phyloP scores from a whole-genome alignment of 78 protist genomes.

The Dictyostelium brefeldianum region DNA sequence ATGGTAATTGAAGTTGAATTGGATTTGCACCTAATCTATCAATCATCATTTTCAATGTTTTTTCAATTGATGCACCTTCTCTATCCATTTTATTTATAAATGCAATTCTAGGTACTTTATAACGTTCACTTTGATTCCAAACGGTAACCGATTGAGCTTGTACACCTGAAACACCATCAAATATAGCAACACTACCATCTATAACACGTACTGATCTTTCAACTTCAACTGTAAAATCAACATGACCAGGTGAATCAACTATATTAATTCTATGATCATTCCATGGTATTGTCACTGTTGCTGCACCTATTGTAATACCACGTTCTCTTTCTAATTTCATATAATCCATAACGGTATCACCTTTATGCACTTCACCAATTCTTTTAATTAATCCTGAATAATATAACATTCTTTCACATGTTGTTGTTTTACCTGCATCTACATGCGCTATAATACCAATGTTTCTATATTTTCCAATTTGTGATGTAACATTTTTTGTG shows the following conservation, averaged over 20 bases:
- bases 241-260: slow-evolving; percentile 99
- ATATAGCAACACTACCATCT: slow-evolving; percentile 92
- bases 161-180: slow-evolving; percentile 96
- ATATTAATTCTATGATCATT: slow-evolving; percentile 84
- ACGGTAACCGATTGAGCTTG: slow-evolving; percentile 94
- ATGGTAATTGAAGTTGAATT: slow-evolving; percentile 85
- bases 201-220: slow-evolving; percentile 93
- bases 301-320: slow-evolving; percentile 95
- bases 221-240: slow-evolving; percentile 98
- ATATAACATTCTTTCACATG: slow-evolving; percentile 96
- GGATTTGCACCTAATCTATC: slow-evolving; percentile 63
- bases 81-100: slow-evolving; percentile 97
- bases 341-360: slow-evolving; percentile 95
- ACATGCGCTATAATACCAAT: slow-evolving; percentile 98
- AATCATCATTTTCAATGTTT: slow-evolving; percentile 37
- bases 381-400: slow-evolving; percentile 87
- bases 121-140: slow-evolving; percentile 86
- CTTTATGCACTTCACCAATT: slow-evolving; percentile 93
- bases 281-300: slow-evolving; percentile 93
- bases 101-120: slow-evolving; percentile 92
- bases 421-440: slow-evolving; percentile 96
- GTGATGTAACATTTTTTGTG: slow-evolving; percentile 4
- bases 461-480: slow-evolving; percentile 87
- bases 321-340: slow-evolving; percentile 94
- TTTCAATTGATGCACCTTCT: slow-evolving; percentile 86